Evolutionary conservation across 306 rosid species (phyloP), one percentile per base, ranked within the genome.

Genomic region (Corylus americana): DNA sequence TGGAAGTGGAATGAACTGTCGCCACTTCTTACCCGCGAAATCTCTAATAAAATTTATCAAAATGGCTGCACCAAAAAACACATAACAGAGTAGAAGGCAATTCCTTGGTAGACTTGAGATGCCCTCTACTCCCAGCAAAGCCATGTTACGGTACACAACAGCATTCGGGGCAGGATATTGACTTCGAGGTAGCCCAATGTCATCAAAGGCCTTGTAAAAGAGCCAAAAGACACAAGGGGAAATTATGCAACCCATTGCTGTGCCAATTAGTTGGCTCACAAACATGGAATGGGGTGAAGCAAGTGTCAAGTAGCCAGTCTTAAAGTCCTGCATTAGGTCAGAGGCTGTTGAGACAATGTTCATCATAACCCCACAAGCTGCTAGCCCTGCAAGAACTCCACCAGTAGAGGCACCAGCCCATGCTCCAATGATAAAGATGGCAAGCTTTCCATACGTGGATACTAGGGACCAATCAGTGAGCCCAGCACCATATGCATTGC

Each of bases 281-380:
- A 75, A 75, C 78, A 75, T 75, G 39, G 78, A 22, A 0, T 71
- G 57, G 1, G 71, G 78, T n/a, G 78, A 75, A 44, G 78, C 78
- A 7, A 75, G 58, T 3, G 78, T 75, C 4, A 75, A 53, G 70
- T 75, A 75, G 8, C 78, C 71, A 8, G 78, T 75, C 70, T 75
- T 75, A 5, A 75, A 75, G 22, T 75, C 78, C 55, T 59, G 78
- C 71, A 61, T 61, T 3, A 75, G 13, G 27, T 75, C 78, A 14
- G 78, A 75, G 25, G 78, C 78, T 14, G 78, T 75, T 0, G 78
- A 61, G 27, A 75, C 78, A 27, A 75, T 75, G 71, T 58, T 75
- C 78, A 75, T 61, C 71, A 75, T 75, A 3, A 75, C 71, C 13
- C 78, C 78, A 75, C 78, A 75, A 35, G 78, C 71, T 22, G 78